These are phyloP conservation scores for Aphanomyces cochlioides DNA, from an alignment of 352 stramenopile species.

Conservation along the genomic window DNA sequence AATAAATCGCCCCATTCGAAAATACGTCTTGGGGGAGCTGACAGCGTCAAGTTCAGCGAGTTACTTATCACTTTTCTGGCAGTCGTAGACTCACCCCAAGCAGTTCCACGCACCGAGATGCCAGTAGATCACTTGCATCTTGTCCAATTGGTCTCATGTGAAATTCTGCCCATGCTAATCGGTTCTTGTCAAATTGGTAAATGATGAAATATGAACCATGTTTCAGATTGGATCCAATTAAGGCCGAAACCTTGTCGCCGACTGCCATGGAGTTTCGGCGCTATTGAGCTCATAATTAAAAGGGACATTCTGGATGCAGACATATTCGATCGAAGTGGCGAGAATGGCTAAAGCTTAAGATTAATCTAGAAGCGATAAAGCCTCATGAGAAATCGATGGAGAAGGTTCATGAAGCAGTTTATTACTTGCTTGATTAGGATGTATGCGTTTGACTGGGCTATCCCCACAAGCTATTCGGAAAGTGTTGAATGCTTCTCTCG, in stretches of 20 bases:
- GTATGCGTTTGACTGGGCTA: conserved; percentile 1
- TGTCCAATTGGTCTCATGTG: conserved; percentile 63
- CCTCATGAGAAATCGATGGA: too few relatives aligned
- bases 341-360: too few relatives aligned
- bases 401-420: too few relatives aligned
- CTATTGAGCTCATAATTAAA: too few relatives aligned
- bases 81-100: not conserved
- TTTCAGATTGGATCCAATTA: not conserved
- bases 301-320: too few relatives aligned
- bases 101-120: not conserved
- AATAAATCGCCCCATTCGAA: too few relatives aligned
- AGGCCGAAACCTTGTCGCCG: not conserved
- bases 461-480: conserved; percentile 28
- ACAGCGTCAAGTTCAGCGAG: not conserved
- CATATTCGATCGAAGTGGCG: too few relatives aligned
- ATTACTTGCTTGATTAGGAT: too few relatives aligned
- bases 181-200: not conserved
- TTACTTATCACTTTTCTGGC: conserved; percentile 14
- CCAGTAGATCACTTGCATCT: conserved; percentile 59
- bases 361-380: too few relatives aligned
- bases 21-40: too few relatives aligned
- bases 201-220: not conserved
- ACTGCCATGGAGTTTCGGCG: too few relatives aligned
- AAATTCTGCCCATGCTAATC: conserved; percentile 57
- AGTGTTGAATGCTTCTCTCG: not conserved